A percentile compares a stretch with the other conserved stretches of the same genome.
phyloP scores from a whole-genome alignment of 441 rosid species.

The Bocquillonia castaneifolia region DNA sequence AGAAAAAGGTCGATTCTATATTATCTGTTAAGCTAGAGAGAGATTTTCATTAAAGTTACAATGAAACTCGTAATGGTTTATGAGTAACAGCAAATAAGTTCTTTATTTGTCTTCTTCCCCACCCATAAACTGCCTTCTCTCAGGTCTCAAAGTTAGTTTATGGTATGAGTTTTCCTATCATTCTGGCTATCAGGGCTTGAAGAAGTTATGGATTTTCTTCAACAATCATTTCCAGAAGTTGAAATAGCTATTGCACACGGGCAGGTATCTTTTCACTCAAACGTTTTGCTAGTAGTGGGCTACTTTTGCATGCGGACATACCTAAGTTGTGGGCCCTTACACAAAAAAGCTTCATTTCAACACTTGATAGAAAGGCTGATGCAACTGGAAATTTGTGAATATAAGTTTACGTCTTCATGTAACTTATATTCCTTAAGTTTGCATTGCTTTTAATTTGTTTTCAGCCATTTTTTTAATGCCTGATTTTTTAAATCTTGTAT shows the following conservation, averaged over 20 bases:
- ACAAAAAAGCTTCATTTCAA: slow-evolving; percentile 4
- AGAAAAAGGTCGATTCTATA: background rate
- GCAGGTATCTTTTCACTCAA: slow-evolving; percentile 46
- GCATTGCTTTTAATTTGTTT: background rate
- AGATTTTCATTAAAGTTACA: background rate
- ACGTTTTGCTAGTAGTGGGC: background rate
- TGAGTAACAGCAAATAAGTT: background rate
- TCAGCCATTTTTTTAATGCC: background rate
- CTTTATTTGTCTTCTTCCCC: background rate
- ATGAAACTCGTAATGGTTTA: background rate
- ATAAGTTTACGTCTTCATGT: background rate
- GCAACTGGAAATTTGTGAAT: background rate
- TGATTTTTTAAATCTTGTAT: background rate
- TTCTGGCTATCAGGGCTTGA: slow-evolving; percentile 67
- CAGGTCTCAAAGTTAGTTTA: slow-evolving; percentile 17
- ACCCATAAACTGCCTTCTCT: background rate
- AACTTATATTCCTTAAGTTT: background rate
- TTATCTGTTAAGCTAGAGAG: background rate
- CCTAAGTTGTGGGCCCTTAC: background rate
- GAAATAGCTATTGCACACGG: slow-evolving; percentile 94
- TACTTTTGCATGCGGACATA: background rate
- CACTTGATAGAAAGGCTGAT: background rate
- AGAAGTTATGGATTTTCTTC: slow-evolving; percentile 77
- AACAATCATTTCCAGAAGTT: slow-evolving; percentile 61
- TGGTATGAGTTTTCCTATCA: slow-evolving; percentile 10